phyloP scores from a whole-genome alignment of 345 rosid species.

The Populus deltoides region DNA sequence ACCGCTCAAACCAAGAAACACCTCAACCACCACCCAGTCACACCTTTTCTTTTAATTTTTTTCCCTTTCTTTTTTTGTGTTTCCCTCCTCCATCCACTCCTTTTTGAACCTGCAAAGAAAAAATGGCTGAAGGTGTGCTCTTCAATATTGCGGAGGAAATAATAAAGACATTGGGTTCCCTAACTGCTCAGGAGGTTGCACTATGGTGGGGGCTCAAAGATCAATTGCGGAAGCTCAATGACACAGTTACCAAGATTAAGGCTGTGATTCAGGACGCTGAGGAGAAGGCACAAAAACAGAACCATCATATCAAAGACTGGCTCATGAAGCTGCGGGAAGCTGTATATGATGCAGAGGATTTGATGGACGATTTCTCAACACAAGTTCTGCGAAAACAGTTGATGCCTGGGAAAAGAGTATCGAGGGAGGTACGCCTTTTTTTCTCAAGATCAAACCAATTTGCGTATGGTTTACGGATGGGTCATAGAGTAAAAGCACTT shows the following conservation, averaged over 20 bases:
- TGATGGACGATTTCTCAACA: conserved; percentile 30
- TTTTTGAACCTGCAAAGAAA: too few relatives aligned
- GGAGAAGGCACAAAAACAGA: not conserved
- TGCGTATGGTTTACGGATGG: conserved; percentile 3
- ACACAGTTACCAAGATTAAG: too few relatives aligned
- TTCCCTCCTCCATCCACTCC: too few relatives aligned
- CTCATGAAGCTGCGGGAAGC: conserved; percentile 22
- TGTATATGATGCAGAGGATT: conserved; percentile 33
- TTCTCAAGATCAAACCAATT: conserved; percentile 10
- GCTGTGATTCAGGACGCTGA: not conserved
- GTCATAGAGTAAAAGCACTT: conserved; percentile 8
- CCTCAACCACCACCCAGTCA: too few relatives aligned
- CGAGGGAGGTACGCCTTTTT: not conserved
- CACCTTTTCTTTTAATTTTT: too few relatives aligned
- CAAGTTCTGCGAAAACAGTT: not conserved
- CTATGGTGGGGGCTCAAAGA: too few relatives aligned
- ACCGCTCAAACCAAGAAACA: too few relatives aligned
- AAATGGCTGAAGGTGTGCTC: conserved; percentile 15
- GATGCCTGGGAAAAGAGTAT: not conserved
- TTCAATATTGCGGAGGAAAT: not conserved
- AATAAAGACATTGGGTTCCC: not conserved
- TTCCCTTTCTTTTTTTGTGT: too few relatives aligned
- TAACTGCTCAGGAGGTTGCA: not conserved
- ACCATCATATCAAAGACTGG: conserved; percentile 16
- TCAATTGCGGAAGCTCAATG: too few relatives aligned